Evolutionary conservation across 345 rosid genomes (phyloP).

Genomic region (Gossypium thurberi): DNA sequence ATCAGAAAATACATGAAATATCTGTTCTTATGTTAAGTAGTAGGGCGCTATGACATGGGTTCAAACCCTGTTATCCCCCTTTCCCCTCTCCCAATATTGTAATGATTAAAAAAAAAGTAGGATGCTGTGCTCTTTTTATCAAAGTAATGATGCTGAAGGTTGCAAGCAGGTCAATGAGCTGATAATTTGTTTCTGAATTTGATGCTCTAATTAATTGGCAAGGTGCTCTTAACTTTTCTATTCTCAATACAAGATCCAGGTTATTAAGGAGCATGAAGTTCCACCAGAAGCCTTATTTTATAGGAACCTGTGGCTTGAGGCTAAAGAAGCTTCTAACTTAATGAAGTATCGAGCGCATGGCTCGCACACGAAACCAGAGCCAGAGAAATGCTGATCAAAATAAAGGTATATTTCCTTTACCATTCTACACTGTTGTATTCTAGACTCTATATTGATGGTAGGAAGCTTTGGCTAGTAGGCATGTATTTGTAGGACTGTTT

Average conservation of each 20-base stretch:
- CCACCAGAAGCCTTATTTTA: constrained; percentile 27
- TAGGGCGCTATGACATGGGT: constrained; percentile 1
- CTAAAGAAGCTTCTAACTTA: constrained; percentile 35
- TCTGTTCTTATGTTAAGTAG: background rate
- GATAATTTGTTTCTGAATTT: background rate
- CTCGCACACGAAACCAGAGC: constrained; percentile 5
- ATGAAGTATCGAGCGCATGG: constrained; percentile 29
- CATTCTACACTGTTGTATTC: background rate
- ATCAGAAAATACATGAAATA: constrained; percentile 21
- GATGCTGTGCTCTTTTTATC: constrained; percentile 19
- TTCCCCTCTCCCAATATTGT: no score
- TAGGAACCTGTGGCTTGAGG: constrained; percentile 37
- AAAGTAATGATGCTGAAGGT: constrained; percentile 21
- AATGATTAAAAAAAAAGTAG: background rate
- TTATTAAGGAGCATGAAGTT: constrained; percentile 23
- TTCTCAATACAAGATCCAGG: constrained; percentile 25
- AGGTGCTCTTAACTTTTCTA: constrained; percentile 9
- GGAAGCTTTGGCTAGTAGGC: background rate
- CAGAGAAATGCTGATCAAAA: background rate
- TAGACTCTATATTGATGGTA: background rate
- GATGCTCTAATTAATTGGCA: background rate
- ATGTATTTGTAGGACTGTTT: background rate
- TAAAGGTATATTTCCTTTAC: background rate
- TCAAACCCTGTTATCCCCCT: no score
- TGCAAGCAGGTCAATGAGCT: constrained; percentile 15